These are phyloP conservation scores for Letharia columbiana DNA, from an alignment of 495 filamentous ascomycete species.

Conservation along the genomic window DNA sequence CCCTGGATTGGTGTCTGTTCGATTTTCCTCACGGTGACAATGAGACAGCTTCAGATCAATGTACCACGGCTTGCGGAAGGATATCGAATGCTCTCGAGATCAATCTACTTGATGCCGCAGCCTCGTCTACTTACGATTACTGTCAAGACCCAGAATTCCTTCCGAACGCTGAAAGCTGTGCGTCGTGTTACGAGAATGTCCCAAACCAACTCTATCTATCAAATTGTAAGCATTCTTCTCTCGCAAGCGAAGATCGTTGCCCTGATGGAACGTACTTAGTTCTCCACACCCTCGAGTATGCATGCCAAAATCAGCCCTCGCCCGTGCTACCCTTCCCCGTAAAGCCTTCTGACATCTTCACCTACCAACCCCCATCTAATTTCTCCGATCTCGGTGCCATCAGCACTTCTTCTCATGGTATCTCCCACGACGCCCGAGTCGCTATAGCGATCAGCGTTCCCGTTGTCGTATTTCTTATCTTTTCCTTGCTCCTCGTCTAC, in stretches of 20 bases:
- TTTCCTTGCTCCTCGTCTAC: slow-evolving; percentile 23
- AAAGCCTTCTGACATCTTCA: slow-evolving; percentile 39
- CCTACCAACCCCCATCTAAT: slow-evolving; percentile 34
- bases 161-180: slow-evolving; percentile 35
- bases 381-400: slow-evolving; percentile 28
- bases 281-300: slow-evolving; percentile 42
- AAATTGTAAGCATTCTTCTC: slow-evolving; percentile 37
- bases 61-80: slow-evolving; percentile 35
- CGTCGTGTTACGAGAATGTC: slow-evolving; percentile 40
- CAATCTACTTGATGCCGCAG: slow-evolving; percentile 22
- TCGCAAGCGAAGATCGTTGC: background rate
- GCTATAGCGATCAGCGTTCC: slow-evolving; percentile 42
- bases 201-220: slow-evolving; percentile 38
- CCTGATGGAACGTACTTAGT: slow-evolving; percentile 28
- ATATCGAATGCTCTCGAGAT: slow-evolving; percentile 33
- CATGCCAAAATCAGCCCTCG: slow-evolving; percentile 38
- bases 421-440: slow-evolving; percentile 29
- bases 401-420: slow-evolving; percentile 18
- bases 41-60: slow-evolving; percentile 36
- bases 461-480: slow-evolving; percentile 36
- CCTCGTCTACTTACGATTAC: slow-evolving; percentile 29
- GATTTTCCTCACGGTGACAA: slow-evolving; percentile 31
- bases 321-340: slow-evolving; percentile 35
- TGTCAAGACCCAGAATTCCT: slow-evolving; percentile 32
- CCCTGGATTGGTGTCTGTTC: slow-evolving; percentile 40